A percentile compares a stretch with the other conserved stretches of the same genome.
Conservation (phyloP, 2,329 filamentous ascomycete genomes). For the Fusarium torulosum region DNA sequence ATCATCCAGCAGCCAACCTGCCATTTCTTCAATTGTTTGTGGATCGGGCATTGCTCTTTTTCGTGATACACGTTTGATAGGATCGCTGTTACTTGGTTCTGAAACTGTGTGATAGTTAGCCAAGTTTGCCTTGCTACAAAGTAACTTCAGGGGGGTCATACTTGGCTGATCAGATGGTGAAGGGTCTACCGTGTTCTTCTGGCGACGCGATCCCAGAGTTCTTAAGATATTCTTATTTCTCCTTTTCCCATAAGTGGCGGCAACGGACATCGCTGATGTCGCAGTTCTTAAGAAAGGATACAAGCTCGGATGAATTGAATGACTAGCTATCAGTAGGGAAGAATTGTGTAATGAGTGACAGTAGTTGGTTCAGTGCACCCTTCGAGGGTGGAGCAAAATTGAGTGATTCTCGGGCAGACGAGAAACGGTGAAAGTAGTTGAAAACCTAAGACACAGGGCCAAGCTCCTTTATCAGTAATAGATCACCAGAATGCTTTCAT, state of each 20-base stretch:
- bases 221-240: slow-evolving; percentile 47
- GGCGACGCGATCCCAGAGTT: slow-evolving; percentile 47
- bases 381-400: slow-evolving; percentile 14
- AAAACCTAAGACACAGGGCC: not conserved
- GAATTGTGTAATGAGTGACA: not conserved
- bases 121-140: not conserved
- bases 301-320: not conserved
- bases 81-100: slow-evolving; percentile 5
- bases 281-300: not conserved
- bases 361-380: slow-evolving; percentile 1
- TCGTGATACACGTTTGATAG: slow-evolving; percentile 22
- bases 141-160: slow-evolving; percentile 13
- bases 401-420: not conserved
- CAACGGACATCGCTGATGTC: slow-evolving; percentile 41
- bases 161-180: slow-evolving; percentile 35
- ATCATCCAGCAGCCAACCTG: slow-evolving; percentile 50
- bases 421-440: not conserved
- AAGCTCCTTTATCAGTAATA: slow-evolving; percentile 1
- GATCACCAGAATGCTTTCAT: slow-evolving; percentile 12
- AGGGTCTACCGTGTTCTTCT: slow-evolving; percentile 36
- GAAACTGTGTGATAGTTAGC: slow-evolving; percentile 9
- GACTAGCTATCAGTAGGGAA: not conserved
- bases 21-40: slow-evolving; percentile 47
- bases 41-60: slow-evolving; percentile 16
- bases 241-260: slow-evolving; percentile 51